Percentiles rank a stretch among this genome's conserved stretches.
Evolutionary conservation across 345 rosid genomes (phyloP).

Genomic region (Acer yangbiense): DNA sequence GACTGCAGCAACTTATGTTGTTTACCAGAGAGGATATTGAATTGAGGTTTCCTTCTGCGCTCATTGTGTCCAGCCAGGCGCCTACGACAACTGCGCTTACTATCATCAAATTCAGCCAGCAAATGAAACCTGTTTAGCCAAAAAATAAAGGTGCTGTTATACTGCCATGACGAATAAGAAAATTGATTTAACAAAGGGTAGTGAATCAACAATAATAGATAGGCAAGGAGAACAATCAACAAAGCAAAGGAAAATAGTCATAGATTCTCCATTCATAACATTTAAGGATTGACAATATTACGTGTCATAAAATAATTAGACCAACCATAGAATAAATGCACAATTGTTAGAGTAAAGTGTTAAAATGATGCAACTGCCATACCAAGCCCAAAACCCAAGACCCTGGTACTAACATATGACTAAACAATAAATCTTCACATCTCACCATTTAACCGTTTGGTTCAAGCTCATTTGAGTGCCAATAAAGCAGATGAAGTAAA

Average conservation of each 20-base stretch:
- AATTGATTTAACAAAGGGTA: not conserved
- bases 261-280: not conserved
- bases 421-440: not conserved
- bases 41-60: conserved; percentile 45
- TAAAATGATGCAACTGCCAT: not conserved
- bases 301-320: not conserved
- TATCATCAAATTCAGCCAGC: conserved; percentile 48
- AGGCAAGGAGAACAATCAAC: not conserved
- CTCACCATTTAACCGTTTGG: not conserved
- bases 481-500: conserved; percentile 5
- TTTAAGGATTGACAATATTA: not conserved
- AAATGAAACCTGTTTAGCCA: conserved; percentile 41
- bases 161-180: not conserved
- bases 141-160: not conserved
- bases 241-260: not conserved
- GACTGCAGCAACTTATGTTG: conserved; percentile 25
- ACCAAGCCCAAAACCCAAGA: not conserved
- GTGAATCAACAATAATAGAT: not conserved
- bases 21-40: conserved; percentile 31
- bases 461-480: not conserved
- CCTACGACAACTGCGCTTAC: conserved; percentile 51
- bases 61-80: conserved; percentile 52
- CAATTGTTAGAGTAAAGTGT: not conserved
- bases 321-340: not conserved
- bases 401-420: not conserved